Evolutionary conservation across 31 red algal genomes (phyloP).

Genomic region (Bonnemaisonia californica): DNA sequence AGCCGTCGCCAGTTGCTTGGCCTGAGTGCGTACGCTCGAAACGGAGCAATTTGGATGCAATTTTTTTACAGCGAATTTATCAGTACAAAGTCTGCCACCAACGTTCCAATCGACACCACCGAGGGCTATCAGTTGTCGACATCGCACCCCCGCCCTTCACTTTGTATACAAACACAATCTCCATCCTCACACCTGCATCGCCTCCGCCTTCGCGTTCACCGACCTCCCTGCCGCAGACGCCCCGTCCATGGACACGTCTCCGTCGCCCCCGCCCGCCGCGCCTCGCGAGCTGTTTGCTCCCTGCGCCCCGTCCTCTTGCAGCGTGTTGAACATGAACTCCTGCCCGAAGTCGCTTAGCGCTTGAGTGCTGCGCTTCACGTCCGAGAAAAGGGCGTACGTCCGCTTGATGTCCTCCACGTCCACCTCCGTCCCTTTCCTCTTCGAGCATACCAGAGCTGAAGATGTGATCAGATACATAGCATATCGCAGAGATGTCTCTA

Average conservation of each 20-base stretch:
- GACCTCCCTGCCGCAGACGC: background rate
- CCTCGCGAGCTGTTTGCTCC: constrained; percentile 7
- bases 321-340: constrained; percentile 90
- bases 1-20: no score
- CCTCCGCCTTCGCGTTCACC: constrained; percentile 11
- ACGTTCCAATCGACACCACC: no score
- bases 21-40: no score
- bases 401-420: constrained; percentile 94
- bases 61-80: background rate
- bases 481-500: constrained; percentile 94
- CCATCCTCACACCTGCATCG: constrained; percentile 38
- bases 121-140: no score
- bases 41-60: background rate
- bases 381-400: constrained; percentile 89
- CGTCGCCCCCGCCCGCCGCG: background rate
- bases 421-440: constrained; percentile 81
- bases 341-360: constrained; percentile 80
- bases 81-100: no score
- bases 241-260: background rate
- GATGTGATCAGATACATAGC: constrained; percentile 97
- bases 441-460: constrained; percentile 84
- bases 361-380: constrained; percentile 91
- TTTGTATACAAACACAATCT: no score
- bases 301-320: background rate
- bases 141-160: no score